Evolutionary conservation across 2,329 filamentous ascomycete species (phyloP), one percentile per base, ranked within the genome.

Genomic region (Akanthomyces lecanii): DNA sequence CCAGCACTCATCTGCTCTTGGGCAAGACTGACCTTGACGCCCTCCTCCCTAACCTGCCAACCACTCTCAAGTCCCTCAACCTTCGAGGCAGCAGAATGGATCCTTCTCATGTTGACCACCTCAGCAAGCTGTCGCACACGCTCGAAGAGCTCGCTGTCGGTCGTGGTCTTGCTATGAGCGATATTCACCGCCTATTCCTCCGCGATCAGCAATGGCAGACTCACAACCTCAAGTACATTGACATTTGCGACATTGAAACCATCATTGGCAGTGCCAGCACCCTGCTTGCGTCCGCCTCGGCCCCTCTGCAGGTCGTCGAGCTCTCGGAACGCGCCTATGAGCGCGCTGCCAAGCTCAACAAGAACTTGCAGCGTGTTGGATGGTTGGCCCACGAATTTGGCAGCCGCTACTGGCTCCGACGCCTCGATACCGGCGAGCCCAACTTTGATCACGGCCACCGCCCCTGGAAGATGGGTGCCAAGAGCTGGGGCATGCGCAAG

Each of bases 401-500:
- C 50, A 80, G 80, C 71, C 77, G 86, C 55, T 81, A 85, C 72
- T 83, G 89, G 89, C 72, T 93, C 74, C 89, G 92, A 75, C 77
- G 87, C 66, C 68, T 78, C 67, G 76, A 79, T 63, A 69, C 71
- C 14, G 70, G 76, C 42, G 74, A 69, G 56, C 67, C 69, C 42
- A 71, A 69, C 51, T 67, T 70, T 53, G 77, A 78, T 65, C 72
- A 75, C 61, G 73, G 77, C 62, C 85, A 89, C 71, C 83, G 87
- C 67, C 77, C 79, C 69, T 95, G 91, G 91, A 95, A 95, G 79
- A 89, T 92, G 88, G 91, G 91, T 38, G 90, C 90, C 55, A 85
- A 86, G 69, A 90, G 87, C 77, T 94, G 91, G 91, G 91, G 91
- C 44, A 92, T 92, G 86, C 83, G 89, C 66, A 95, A 98, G 78